phyloP scores from a whole-genome alignment of 345 rosid species.

The Cardamine occulta region DNA sequence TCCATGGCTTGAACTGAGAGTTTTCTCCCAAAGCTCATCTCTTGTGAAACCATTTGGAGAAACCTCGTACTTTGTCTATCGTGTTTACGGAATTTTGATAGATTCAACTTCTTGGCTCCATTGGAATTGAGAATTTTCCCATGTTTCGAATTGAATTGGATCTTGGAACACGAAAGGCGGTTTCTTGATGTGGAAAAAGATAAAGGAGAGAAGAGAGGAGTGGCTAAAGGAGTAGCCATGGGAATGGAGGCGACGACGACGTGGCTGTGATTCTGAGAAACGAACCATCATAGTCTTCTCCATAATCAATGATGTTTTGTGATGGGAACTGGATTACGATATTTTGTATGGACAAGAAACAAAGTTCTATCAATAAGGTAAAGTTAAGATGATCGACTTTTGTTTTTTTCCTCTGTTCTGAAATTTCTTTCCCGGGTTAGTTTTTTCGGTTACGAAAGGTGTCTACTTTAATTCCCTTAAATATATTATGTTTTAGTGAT shows the following conservation, averaged over 20 bases:
- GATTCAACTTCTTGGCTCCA: slow-evolving; percentile 18
- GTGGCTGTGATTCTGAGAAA: slow-evolving; percentile 29
- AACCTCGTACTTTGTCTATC: slow-evolving; percentile 44
- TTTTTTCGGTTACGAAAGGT: slow-evolving; percentile 9
- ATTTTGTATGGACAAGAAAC: slow-evolving; percentile 42
- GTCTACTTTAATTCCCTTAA: background rate
- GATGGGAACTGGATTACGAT: slow-evolving; percentile 34
- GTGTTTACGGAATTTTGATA: slow-evolving; percentile 17
- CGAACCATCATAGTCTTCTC: slow-evolving; percentile 37
- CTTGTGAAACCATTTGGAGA: slow-evolving; percentile 49
- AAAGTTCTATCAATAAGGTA: slow-evolving; percentile 10
- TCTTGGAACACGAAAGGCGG: slow-evolving; percentile 30
- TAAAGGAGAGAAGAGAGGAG: slow-evolving; percentile 42
- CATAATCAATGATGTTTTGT: slow-evolving; percentile 13
- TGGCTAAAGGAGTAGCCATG: slow-evolving; percentile 56
- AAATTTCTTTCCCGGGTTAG: background rate
- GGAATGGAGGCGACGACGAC: slow-evolving; percentile 30
- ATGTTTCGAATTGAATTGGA: slow-evolving; percentile 5
- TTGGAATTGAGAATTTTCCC: slow-evolving; percentile 6
- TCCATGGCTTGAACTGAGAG: slow-evolving; percentile 49
- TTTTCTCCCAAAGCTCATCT: slow-evolving; percentile 36
- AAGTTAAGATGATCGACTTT: slow-evolving; percentile 14
- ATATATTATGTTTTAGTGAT: too few relatives aligned
- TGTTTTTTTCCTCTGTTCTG: slow-evolving; percentile 21
- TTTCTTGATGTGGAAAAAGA: slow-evolving; percentile 19